phyloP scores from a whole-genome alignment of 2,329 filamentous ascomycete species.

The Metarhizium brunneum region DNA sequence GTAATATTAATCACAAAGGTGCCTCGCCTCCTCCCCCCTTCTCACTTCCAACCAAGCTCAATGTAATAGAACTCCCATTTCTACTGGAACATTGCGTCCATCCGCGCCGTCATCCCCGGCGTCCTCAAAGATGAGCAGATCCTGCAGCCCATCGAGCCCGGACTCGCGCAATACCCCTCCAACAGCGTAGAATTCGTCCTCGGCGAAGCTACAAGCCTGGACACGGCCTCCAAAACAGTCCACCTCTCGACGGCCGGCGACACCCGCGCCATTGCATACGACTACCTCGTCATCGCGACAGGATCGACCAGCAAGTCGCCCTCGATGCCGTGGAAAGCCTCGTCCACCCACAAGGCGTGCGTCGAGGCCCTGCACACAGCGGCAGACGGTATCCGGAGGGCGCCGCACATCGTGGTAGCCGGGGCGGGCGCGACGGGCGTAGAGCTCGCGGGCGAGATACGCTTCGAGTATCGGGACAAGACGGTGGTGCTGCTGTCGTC shows the following conservation, averaged over 20 bases:
- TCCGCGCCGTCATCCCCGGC: conserved; percentile 45
- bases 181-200: conserved; percentile 42
- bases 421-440: conserved; percentile 48
- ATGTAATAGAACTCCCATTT: conserved; percentile 41
- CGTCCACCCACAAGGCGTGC: conserved; percentile 35
- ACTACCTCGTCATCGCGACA: conserved; percentile 49
- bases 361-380: conserved; percentile 29
- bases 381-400: conserved; percentile 30
- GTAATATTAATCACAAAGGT: conserved; percentile 49
- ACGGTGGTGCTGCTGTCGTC: conserved; percentile 38
- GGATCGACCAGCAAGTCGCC: conserved; percentile 34
- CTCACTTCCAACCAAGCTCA: neutral
- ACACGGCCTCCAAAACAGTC: conserved; percentile 30
- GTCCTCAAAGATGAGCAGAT: conserved; percentile 39
- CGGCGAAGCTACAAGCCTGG: conserved; percentile 35
- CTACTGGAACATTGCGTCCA: conserved; percentile 49
- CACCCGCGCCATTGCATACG: conserved; percentile 33
- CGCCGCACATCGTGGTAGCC: conserved; percentile 44
- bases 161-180: conserved; percentile 39
- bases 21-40: conserved; percentile 8
- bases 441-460: conserved; percentile 46
- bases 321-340: conserved; percentile 43
- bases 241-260: conserved; percentile 23
- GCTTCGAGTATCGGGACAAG: conserved; percentile 39
- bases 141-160: conserved; percentile 37